Evolutionary conservation across 495 filamentous ascomycete genomes (phyloP).

Genomic region (Neurospora terricola): DNA sequence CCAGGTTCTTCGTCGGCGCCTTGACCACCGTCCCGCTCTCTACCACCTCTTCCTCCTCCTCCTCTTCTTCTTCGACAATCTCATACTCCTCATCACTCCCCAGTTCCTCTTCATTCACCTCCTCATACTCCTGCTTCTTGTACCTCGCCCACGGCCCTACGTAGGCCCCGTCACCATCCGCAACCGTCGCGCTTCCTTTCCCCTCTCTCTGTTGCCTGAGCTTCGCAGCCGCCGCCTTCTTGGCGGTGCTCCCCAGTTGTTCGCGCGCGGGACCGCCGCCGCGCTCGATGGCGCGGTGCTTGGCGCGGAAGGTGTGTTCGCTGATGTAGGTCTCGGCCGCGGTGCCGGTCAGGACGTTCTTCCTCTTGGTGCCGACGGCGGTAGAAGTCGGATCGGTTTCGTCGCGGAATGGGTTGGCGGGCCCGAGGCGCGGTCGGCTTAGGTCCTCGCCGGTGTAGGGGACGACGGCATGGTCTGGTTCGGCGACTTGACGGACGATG

Average conservation of each 20-base stretch:
- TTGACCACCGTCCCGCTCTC: conserved; percentile 41
- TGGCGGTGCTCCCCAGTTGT: conserved; percentile 27
- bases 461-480: conserved; percentile 46
- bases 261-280: conserved; percentile 34
- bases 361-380: conserved; percentile 52
- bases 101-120: conserved; percentile 47
- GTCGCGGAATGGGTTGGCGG: conserved; percentile 71
- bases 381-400: conserved; percentile 25
- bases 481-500: conserved; percentile 38
- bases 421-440: conserved; percentile 57
- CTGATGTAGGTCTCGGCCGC: conserved; percentile 84
- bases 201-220: conserved; percentile 62
- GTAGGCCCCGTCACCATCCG: conserved; percentile 79
- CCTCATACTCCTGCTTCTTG: conserved; percentile 52
- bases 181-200: conserved; percentile 72
- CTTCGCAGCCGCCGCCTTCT: conserved; percentile 57
- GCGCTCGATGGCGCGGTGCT: conserved; percentile 65
- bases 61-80: conserved; percentile 49
- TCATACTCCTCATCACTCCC: conserved; percentile 77
- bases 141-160: conserved; percentile 92
- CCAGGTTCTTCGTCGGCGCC: conserved; percentile 46
- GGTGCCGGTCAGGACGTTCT: conserved; percentile 82
- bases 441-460: conserved; percentile 61
- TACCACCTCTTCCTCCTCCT: conserved; percentile 46
- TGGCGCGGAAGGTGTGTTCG: conserved; percentile 75